Conservation (phyloP, 179 eudicot species). For the Beta lomatogona region DNA sequence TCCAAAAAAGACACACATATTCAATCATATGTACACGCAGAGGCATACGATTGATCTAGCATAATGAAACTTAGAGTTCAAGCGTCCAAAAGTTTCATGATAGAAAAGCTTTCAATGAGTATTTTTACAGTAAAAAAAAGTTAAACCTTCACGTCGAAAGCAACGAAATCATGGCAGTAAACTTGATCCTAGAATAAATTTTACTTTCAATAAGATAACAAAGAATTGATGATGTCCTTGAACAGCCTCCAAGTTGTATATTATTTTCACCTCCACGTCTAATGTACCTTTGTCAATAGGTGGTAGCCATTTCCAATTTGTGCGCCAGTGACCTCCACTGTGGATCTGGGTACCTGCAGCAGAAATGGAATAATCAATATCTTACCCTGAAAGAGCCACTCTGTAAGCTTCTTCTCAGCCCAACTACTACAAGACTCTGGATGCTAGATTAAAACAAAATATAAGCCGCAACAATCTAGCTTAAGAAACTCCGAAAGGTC, state of each 20-base stretch:
- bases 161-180: not conserved
- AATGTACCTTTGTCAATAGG: not conserved
- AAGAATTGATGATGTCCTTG: not conserved
- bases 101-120: not conserved
- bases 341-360: not conserved
- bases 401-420: not conserved
- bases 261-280: not conserved
- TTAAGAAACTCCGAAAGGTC: not conserved
- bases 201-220: not conserved
- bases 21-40: not conserved
- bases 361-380: not conserved
- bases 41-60: conserved; percentile 3
- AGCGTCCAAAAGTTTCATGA: not conserved
- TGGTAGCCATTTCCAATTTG: not conserved
- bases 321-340: not conserved
- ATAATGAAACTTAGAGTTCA: not conserved
- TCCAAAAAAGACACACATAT: conserved; percentile 13
- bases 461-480: not conserved
- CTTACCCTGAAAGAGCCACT: not conserved
- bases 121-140: not conserved
- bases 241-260: not conserved
- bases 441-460: not conserved
- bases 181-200: not conserved
- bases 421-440: not conserved
- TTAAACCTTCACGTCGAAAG: not conserved